Conservation (phyloP, 176 grass and related monocot species). For the Aegilops umbellulata region DNA sequence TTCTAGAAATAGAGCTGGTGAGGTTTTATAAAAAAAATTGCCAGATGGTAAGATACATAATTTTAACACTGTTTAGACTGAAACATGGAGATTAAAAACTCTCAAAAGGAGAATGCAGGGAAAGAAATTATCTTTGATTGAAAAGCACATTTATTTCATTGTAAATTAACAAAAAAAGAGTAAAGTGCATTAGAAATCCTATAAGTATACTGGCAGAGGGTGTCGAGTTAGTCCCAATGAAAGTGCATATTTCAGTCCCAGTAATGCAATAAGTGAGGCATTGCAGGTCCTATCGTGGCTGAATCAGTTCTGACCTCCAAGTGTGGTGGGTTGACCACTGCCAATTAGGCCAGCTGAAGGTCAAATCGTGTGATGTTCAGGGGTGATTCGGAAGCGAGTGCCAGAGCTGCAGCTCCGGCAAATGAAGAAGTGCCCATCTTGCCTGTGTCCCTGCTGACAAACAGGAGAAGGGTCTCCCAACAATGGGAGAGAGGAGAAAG, state of each 20-base stretch:
- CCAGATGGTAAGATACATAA: neutral
- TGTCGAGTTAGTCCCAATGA: neutral
- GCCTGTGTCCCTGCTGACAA: neutral
- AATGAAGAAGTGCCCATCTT: neutral
- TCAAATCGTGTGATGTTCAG: neutral
- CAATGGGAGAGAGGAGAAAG: neutral
- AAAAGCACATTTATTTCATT: neutral
- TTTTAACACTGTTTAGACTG: constrained; percentile 9
- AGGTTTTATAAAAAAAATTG: neutral
- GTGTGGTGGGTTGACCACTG: neutral
- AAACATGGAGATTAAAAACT: neutral
- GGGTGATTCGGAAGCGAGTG: neutral
- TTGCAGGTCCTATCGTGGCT: neutral
- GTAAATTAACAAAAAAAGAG: neutral
- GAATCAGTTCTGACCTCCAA: neutral
- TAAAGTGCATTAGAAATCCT: neutral
- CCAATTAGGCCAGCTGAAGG: neutral
- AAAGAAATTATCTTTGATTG: neutral
- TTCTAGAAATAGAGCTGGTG: neutral
- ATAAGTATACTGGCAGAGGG: neutral
- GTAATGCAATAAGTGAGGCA: neutral
- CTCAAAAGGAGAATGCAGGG: neutral
- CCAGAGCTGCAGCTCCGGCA: neutral
- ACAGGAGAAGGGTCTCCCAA: neutral
- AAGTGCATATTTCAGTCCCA: neutral